Conservation (phyloP, 2,329 filamentous ascomycete genomes). For the Colletotrichum australisinense region DNA sequence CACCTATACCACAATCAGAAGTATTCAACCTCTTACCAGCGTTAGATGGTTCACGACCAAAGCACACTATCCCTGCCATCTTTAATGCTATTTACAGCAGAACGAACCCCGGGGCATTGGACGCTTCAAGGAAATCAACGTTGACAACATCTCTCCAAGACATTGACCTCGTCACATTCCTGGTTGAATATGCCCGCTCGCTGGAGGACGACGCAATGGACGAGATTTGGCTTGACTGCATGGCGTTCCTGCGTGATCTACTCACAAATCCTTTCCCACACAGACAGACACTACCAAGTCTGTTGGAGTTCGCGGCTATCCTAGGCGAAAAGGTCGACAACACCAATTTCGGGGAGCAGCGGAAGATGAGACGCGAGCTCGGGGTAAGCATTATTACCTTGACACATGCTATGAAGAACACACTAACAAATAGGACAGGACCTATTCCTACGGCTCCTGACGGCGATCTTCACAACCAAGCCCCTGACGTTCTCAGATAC, state of each 20-base stretch:
- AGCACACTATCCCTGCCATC: conserved; percentile 90
- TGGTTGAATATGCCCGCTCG: conserved; percentile 89
- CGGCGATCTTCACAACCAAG: conserved; percentile 93
- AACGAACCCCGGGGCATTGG: conserved; percentile 84
- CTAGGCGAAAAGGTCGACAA: conserved; percentile 97
- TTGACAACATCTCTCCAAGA: conserved; percentile 88
- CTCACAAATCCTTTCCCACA: conserved; percentile 95
- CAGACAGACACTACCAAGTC: conserved; percentile 84
- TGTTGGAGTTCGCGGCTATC: conserved; percentile 90
- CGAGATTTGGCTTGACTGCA: conserved; percentile 97
- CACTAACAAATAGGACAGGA: conserved; percentile 68
- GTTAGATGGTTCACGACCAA: conserved; percentile 89
- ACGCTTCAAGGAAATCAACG: conserved; percentile 84
- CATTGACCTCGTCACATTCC: conserved; percentile 85
- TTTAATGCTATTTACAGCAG: conserved; percentile 97
- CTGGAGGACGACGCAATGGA: conserved; percentile 98
- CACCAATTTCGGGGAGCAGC: conserved; percentile 95
- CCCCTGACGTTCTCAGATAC: conserved; percentile 77
- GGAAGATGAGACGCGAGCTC: conserved; percentile 89
- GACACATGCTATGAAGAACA: neutral
- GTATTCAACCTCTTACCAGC: conserved; percentile 91
- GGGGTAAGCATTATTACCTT: conserved; percentile 69
- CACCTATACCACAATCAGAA: conserved; percentile 65
- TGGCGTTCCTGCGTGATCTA: conserved; percentile 88
- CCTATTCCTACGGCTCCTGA: conserved; percentile 86